phyloP scores from a whole-genome alignment of 306 rosid species.

The Castanea mollissima region DNA sequence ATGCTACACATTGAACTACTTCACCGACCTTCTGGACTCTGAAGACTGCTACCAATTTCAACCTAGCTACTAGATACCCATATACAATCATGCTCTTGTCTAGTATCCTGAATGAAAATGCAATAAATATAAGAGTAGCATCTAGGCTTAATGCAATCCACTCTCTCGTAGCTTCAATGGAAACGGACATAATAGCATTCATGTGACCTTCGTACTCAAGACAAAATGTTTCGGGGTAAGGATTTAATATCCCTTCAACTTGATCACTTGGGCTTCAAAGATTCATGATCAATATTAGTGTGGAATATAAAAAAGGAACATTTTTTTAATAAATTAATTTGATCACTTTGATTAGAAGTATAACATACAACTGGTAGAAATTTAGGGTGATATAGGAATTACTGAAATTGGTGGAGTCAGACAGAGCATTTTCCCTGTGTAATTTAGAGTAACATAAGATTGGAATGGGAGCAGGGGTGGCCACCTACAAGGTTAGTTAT shows the following conservation, averaged over 20 bases:
- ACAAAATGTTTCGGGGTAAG: too few relatives aligned
- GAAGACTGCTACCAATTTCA: constrained; percentile 70
- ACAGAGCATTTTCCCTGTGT: too few relatives aligned
- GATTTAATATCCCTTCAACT: constrained; percentile 68
- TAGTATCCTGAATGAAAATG: constrained; percentile 1
- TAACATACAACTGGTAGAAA: too few relatives aligned
- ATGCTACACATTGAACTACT: constrained; percentile 73
- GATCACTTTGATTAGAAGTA: neutral
- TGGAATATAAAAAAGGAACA: constrained; percentile 33
- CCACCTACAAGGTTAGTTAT: too few relatives aligned
- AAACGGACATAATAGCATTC: too few relatives aligned
- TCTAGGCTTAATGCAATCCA: constrained; percentile 27
- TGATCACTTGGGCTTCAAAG: constrained; percentile 91
- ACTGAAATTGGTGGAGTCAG: too few relatives aligned
- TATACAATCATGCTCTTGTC: neutral
- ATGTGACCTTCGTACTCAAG: too few relatives aligned
- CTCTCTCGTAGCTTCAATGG: too few relatives aligned
- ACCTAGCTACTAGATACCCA: constrained; percentile 69
- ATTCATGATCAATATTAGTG: constrained; percentile 86
- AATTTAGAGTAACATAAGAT: too few relatives aligned
- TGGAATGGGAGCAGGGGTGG: too few relatives aligned
- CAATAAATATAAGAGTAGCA: neutral
- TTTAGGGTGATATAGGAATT: too few relatives aligned
- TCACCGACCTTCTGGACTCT: constrained; percentile 71
- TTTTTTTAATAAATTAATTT: neutral